These are phyloP conservation scores for Penicillium bovifimosum DNA, from an alignment of 495 filamentous ascomycete genomes.

Conservation along the genomic window DNA sequence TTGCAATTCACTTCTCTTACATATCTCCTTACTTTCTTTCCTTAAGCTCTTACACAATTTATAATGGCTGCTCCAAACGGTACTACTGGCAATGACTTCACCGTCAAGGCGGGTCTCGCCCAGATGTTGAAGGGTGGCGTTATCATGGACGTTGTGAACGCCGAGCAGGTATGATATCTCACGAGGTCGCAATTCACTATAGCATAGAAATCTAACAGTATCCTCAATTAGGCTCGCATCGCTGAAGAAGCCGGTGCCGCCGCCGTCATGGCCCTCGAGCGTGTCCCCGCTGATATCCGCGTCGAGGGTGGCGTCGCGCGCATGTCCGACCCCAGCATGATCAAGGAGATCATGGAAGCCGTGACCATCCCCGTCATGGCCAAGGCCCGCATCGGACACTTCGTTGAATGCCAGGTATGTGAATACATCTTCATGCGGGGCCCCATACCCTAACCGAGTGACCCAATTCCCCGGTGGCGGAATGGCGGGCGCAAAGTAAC, in stretches of 20 bases:
- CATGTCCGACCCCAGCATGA: slow-evolving; percentile 95
- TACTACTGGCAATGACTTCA: slow-evolving; percentile 47
- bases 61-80: slow-evolving; percentile 38
- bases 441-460: neutral
- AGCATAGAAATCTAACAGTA: neutral
- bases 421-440: neutral
- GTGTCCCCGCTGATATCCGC: slow-evolving; percentile 95
- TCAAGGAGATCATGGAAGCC: slow-evolving; percentile 90
- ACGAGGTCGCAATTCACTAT: neutral
- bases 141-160: slow-evolving; percentile 98
- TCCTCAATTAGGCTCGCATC: slow-evolving; percentile 65
- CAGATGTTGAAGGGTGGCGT: slow-evolving; percentile 98
- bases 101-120: slow-evolving; percentile 88
- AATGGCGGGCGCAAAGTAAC: neutral
- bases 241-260: slow-evolving; percentile 94
- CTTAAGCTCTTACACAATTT: slow-evolving; percentile 1
- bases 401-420: slow-evolving; percentile 87
- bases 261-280: slow-evolving; percentile 98
- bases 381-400: slow-evolving; percentile 95
- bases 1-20: slow-evolving; percentile 2
- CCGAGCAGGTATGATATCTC: slow-evolving; percentile 61
- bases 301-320: slow-evolving; percentile 87
- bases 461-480: neutral
- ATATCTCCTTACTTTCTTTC: slow-evolving; percentile 3
- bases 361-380: slow-evolving; percentile 99